phyloP scores from a whole-genome alignment of 2,329 filamentous ascomycete species.

The Curvularia sp. region DNA sequence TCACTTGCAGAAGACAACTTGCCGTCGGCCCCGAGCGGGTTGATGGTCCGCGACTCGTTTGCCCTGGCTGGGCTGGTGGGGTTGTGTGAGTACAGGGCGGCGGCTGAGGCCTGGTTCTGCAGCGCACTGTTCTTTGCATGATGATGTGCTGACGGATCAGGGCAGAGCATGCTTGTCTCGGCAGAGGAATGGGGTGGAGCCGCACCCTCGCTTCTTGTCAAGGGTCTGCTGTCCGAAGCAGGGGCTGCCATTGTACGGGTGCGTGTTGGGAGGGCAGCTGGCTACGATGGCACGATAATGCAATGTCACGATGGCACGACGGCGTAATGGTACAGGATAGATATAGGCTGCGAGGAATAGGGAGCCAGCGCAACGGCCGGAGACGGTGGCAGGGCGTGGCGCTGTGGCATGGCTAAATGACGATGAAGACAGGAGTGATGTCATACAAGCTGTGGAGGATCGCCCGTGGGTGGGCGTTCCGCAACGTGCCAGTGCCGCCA shows the following conservation, averaged over 20 bases:
- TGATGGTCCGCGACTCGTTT: constrained; percentile 28
- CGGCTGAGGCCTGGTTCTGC: constrained; percentile 63
- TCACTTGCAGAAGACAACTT: constrained; percentile 65
- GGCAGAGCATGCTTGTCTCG: constrained; percentile 39
- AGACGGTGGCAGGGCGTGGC: constrained; percentile 10
- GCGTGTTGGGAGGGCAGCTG: not conserved
- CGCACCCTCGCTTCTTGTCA: constrained; percentile 27
- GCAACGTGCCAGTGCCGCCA: constrained; percentile 9
- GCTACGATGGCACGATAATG: not conserved
- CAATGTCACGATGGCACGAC: not conserved
- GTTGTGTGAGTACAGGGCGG: constrained; percentile 64
- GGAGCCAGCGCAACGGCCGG: constrained; percentile 4
- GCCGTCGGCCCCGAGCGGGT: constrained; percentile 59
- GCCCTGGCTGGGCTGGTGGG: constrained; percentile 35
- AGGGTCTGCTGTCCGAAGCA: constrained; percentile 29
- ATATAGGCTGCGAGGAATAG: not conserved
- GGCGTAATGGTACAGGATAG: not conserved
- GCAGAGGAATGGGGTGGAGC: constrained; percentile 31
- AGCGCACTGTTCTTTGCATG: constrained; percentile 46
- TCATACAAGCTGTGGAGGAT: constrained; percentile 33
- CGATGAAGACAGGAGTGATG: constrained; percentile 39
- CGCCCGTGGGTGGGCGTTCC: constrained; percentile 18
- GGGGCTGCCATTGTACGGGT: constrained; percentile 37
- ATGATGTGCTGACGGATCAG: constrained; percentile 55
- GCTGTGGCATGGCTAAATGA: constrained; percentile 32